These are phyloP conservation scores for Calocybe gangraenosa DNA, from an alignment of 768 basidiomycete species.

Conservation along the genomic window DNA sequence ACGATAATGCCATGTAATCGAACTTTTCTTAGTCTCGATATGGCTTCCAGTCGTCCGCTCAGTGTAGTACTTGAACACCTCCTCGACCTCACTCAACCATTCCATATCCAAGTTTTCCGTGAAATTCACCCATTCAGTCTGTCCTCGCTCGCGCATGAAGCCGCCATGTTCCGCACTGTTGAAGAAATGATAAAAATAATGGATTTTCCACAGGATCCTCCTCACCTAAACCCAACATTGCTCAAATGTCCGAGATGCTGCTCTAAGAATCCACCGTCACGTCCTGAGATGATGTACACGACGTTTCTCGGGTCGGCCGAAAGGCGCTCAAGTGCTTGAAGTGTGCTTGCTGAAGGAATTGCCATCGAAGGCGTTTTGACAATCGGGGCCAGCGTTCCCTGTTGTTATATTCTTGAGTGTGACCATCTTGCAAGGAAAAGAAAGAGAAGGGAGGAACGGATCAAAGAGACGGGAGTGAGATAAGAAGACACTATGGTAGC, in stretches of 20 bases:
- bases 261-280: conserved; percentile 89
- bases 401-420: conserved; percentile 6
- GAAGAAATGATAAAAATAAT: not conserved
- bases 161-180: conserved; percentile 86
- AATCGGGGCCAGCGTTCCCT: conserved; percentile 97
- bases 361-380: conserved; percentile 92
- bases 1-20: conserved; percentile 98
- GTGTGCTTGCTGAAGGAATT: conserved; percentile 68
- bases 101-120: conserved; percentile 94
- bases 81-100: conserved; percentile 94
- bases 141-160: conserved; percentile 76
- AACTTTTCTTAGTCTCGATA: conserved; percentile 96
- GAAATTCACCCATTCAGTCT: conserved; percentile 74
- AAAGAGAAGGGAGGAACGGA: not conserved
- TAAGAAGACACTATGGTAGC: not conserved
- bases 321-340: conserved; percentile 69
- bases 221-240: conserved; percentile 68
- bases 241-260: conserved; percentile 84
- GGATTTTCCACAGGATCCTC: not conserved
- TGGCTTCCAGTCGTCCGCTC: conserved; percentile 96
- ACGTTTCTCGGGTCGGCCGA: conserved; percentile 81
- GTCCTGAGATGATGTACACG: conserved; percentile 97
- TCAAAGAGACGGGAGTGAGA: not conserved
- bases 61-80: conserved; percentile 95
- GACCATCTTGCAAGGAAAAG: not conserved